Evolutionary conservation across 1,139 yeast species (phyloP).

Genomic region (Pneumocystis sp.): DNA sequence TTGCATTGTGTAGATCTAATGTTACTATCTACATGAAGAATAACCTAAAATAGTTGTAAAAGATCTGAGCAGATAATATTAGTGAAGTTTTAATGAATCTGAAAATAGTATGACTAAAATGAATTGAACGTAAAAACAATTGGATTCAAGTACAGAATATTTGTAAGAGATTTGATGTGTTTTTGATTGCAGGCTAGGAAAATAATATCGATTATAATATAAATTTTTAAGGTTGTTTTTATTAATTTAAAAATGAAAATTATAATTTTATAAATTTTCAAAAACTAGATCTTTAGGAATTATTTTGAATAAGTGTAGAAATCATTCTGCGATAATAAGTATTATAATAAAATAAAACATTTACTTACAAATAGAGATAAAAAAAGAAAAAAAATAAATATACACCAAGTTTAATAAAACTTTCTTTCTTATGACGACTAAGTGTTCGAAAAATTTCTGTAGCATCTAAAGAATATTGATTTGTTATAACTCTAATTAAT

Average conservation of each 20-base stretch:
- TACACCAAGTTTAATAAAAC: slow-evolving; percentile 80
- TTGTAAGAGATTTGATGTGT: background rate
- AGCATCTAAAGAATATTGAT: slow-evolving; percentile 84
- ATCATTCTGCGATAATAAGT: background rate
- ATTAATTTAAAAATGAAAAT: background rate
- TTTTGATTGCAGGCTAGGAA: background rate
- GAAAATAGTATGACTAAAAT: background rate
- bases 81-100: background rate
- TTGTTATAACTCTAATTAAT: slow-evolving; percentile 39
- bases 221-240: background rate
- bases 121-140: background rate
- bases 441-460: slow-evolving; percentile 95
- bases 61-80: background rate
- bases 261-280: background rate
- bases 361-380: slow-evolving; percentile 55
- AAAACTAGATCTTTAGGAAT: background rate
- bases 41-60: background rate
- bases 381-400: slow-evolving; percentile 85
- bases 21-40: background rate
- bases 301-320: background rate
- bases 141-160: background rate
- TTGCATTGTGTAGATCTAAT: background rate
- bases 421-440: slow-evolving; percentile 82
- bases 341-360: background rate
- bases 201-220: background rate